Base-by-base conservation (phyloP, 2,329 filamentous ascomycete genomes). In the Didymella pinodella region DNA sequence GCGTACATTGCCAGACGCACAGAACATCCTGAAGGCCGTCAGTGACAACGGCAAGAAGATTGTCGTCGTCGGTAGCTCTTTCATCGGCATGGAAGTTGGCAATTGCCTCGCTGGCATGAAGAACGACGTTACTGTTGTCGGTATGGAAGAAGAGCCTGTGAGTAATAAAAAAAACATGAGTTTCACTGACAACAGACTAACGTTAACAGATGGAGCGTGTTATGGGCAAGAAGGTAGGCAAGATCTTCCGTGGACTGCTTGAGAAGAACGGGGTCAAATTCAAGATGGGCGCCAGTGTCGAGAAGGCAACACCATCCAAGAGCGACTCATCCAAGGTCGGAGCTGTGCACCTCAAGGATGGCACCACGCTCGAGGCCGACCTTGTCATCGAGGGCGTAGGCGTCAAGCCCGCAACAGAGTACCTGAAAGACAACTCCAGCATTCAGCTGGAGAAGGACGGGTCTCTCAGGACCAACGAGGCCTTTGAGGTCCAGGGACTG, bases 81-180 rank as follows among this genome's bases (percentile, higher is more conserved):
- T 99, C 78, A 99, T 99, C 72, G 95, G 95, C 40, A 96, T 99
- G 91, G 95, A 99, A 78, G 86, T 96, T n/a, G 94, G 91, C 61
- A 95, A 93, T 64, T 89, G 82, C 52, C 80, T 96, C 0, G 88
- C 90, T 0, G 80, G 85, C 44, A 90, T 90, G 68, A 90, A 90
- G 69, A 96, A 99, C 75, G 81, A 88, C 8, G 93, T 99, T 16
- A 90, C 90, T 7, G 87, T 98, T 40, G 83, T 99, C 22, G 95
- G 95, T 36, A 94, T 93, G 90, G 93, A 97, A 73, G 87, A 86
- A 59, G 68, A 87, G 12, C 94, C 95, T 0, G 36, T 40, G n/a
- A 40, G 36, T 20, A 40, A 40, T 18, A 1, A 22, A 3, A 6
- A 36, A 16, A 7, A 16, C 16, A n/a, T n/a, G 16, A 14, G n/a